Conservation (phyloP, 768 basidiomycete genomes). For the Termitomyces sp. region DNA sequence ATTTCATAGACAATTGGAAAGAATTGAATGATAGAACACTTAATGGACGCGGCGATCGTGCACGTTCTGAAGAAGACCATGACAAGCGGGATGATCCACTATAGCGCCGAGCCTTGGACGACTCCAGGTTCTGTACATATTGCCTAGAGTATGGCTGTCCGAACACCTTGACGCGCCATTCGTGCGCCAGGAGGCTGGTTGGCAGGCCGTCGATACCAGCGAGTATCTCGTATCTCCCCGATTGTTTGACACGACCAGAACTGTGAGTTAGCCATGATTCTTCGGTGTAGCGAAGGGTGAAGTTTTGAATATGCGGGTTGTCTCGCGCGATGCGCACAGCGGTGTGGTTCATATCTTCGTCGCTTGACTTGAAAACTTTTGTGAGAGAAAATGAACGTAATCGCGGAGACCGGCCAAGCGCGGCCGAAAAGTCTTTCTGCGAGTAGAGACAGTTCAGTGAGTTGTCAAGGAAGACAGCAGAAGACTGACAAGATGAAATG, state of each 20-base stretch:
- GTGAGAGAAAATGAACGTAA: slow-evolving; percentile 29
- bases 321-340: slow-evolving; percentile 24
- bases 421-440: slow-evolving; percentile 27
- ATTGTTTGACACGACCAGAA: slow-evolving; percentile 24
- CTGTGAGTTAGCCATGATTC: slow-evolving; percentile 31
- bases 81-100: slow-evolving; percentile 12
- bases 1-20: slow-evolving; percentile 1
- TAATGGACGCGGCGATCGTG: slow-evolving; percentile 9
- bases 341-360: slow-evolving; percentile 26
- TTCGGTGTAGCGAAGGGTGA: slow-evolving; percentile 26
- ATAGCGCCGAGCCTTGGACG: slow-evolving; percentile 6
- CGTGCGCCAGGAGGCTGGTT: slow-evolving; percentile 8
- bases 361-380: slow-evolving; percentile 29
- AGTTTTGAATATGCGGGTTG: slow-evolving; percentile 25
- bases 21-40: slow-evolving; percentile 13
- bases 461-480: not conserved
- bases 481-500: slow-evolving; percentile 27
- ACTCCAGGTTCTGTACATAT: slow-evolving; percentile 11
- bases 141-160: slow-evolving; percentile 10
- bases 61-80: slow-evolving; percentile 12
- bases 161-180: slow-evolving; percentile 14
- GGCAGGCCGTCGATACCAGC: slow-evolving; percentile 11
- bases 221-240: slow-evolving; percentile 25
- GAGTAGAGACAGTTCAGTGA: not conserved
- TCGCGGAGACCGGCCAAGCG: slow-evolving; percentile 21